Conservation (phyloP, 306 rosid genomes). For the Arachis hypogaea region DNA sequence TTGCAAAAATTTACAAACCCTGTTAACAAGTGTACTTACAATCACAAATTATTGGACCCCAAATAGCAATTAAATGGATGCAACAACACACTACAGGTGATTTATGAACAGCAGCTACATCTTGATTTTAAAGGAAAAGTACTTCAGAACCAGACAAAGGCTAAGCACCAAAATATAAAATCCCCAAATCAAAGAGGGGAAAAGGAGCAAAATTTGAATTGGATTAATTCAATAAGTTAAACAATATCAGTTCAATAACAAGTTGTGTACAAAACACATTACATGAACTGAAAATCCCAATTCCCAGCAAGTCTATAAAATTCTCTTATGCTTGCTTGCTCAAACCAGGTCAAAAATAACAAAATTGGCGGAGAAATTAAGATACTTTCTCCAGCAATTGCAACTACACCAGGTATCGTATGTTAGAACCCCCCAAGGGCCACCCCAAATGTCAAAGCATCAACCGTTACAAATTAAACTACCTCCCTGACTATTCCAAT, state of each 20-base stretch:
- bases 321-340: conserved; percentile 38
- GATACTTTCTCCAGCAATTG: conserved; percentile 31
- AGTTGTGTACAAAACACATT: conserved; percentile 26
- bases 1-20: conserved; percentile 19
- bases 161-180: conserved; percentile 6
- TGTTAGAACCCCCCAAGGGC: conserved; percentile 41
- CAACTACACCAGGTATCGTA: conserved; percentile 32
- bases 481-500: not conserved
- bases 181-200: conserved; percentile 11
- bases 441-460: not conserved
- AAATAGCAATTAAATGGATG: conserved; percentile 12
- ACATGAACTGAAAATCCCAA: conserved; percentile 37
- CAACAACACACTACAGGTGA: not conserved
- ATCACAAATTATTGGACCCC: not conserved
- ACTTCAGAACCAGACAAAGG: conserved; percentile 5
- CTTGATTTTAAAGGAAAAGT: conserved; percentile 12
- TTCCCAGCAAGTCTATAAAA: conserved; percentile 28
- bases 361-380: conserved; percentile 35
- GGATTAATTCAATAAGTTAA: conserved; percentile 25
- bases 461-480: conserved; percentile 35
- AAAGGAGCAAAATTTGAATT: conserved; percentile 1
- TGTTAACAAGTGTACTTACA: conserved; percentile 9
- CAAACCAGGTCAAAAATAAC: conserved; percentile 14
- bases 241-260: conserved; percentile 28
- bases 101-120: conserved; percentile 15